A percentile compares a stretch with the other conserved stretches of the same genome.
Conservation (phyloP, 192 early-diverging fungal genomes). For the Funneliformis geosporum region DNA sequence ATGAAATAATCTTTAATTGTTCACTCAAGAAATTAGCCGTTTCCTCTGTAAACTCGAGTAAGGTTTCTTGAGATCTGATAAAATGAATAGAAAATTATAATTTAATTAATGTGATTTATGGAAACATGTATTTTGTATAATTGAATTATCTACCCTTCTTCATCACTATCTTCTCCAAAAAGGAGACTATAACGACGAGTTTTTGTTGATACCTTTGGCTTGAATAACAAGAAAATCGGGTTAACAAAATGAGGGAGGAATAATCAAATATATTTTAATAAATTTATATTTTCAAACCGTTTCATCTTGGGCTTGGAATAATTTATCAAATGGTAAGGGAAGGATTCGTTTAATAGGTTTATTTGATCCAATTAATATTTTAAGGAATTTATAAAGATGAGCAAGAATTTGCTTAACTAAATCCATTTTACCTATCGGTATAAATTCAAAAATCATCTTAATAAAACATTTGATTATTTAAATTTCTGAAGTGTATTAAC, state of each 20-base stretch:
- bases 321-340: conserved; percentile 67
- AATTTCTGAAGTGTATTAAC: neutral
- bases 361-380: conserved; percentile 54
- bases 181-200: conserved; percentile 11
- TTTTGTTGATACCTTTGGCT: conserved; percentile 14
- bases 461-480: neutral
- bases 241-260: neutral
- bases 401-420: conserved; percentile 64
- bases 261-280: too few species aligned
- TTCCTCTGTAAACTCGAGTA: conserved; percentile 42
- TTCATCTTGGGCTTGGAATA: conserved; percentile 52
- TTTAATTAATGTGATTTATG: conserved; percentile 19
- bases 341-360: conserved; percentile 49
- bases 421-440: conserved; percentile 57
- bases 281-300: conserved; percentile 40
- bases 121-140: conserved; percentile 5
- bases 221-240: neutral
- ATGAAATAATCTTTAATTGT: conserved; percentile 50
- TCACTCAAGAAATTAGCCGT: conserved; percentile 57
- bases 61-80: conserved; percentile 31
- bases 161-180: conserved; percentile 27
- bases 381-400: conserved; percentile 64
- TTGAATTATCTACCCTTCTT: conserved; percentile 27
- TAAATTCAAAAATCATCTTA: conserved; percentile 14
- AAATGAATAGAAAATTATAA: conserved; percentile 20